Evolutionary conservation across 306 rosid genomes (phyloP), one percentile per base, ranked within the genome.

Genomic region (Castanea sativa): DNA sequence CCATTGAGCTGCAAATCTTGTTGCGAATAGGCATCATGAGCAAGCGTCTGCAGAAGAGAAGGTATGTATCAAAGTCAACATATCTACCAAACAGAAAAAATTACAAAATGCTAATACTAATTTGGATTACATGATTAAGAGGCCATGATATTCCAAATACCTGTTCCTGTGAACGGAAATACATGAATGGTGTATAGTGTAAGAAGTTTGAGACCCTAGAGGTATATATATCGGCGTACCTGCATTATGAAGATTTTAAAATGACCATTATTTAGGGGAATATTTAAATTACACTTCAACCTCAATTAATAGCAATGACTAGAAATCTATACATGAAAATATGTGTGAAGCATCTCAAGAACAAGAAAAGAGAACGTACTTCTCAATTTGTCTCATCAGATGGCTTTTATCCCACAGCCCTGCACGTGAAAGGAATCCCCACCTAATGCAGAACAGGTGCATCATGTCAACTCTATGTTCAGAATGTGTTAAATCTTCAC

Each of bases 371-470:
- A 78, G 59, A 53, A 70, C 97, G 38, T 92, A 95, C 99, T 95
- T 95, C 85, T 95, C 99, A 64, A 95, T 90, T 84, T 95, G 99
- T 85, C 96, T 93, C 99, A 95, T 95, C 87, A 95, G 78, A 84
- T 95, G 99, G 82, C 99, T 95, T 87, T 95, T 95, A 83, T 95
- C 99, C 98, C 98, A 95, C 61, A 95, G 77, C 58, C 96, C 99
- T 23, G 99, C 98, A 15, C 99, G 97, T 38, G 99, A 95, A 74
- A 95, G 91, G 85, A 80, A 95, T 29, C 99, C 99, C 99, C 99
- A 95, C 94, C 99, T 95, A 79, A 80, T 53, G 84, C 75, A 85
- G n/a, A 75, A 73, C 67, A 71, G 2, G 59, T 76, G 63, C 73
- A 51, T 19, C 52, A 73, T 69, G 81, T 88, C 33, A 85, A 73